These are phyloP conservation scores for Xylariales sp. DNA, from an alignment of 2,329 filamentous ascomycete genomes.

Conservation along the genomic window DNA sequence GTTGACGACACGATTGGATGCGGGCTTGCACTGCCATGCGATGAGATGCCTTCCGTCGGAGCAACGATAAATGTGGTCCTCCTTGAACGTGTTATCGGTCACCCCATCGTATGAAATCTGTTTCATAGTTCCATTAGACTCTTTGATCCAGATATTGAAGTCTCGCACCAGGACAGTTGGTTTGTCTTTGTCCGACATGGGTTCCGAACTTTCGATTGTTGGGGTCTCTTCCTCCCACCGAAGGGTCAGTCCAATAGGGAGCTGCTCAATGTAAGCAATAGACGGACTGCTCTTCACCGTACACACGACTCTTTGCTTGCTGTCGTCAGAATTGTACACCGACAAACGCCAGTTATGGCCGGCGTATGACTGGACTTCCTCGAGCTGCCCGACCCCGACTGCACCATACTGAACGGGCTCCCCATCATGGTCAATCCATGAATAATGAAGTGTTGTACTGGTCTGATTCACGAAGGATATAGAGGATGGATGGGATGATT, in stretches of 20 bases:
- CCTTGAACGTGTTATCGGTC: neutral
- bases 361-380: neutral
- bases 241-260: neutral
- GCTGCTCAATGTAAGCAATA: neutral
- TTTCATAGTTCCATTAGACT: neutral
- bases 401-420: neutral
- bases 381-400: neutral
- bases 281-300: neutral
- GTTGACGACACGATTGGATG: neutral
- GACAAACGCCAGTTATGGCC: constrained; percentile 1
- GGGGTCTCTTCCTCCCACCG: neutral
- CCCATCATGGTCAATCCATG: constrained; percentile 2
- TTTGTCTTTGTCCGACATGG: neutral
- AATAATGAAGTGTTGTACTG: neutral
- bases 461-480: neutral
- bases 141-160: constrained; percentile 1
- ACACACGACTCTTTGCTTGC: neutral
- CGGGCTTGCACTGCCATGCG: neutral
- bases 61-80: neutral
- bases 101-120: neutral
- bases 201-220: neutral
- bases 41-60: neutral
- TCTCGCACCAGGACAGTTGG: neutral
- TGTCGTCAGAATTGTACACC: neutral
- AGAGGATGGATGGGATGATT: neutral